These are phyloP conservation scores for Leishmania mexicana DNA, from an alignment of 208 protist genomes.

Conservation along the genomic window DNA sequence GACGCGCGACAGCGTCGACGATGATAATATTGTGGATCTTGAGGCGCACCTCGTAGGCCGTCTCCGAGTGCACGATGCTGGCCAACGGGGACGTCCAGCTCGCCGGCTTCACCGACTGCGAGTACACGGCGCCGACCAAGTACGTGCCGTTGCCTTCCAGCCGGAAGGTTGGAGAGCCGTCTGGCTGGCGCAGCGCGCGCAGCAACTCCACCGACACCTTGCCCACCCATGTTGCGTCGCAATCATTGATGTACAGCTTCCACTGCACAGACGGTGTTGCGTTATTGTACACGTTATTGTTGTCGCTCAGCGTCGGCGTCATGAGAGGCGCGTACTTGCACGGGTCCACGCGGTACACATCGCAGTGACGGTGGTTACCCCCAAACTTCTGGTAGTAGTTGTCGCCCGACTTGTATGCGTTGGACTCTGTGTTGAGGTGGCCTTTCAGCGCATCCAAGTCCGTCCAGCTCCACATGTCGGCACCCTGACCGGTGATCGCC, in stretches of 20 bases:
- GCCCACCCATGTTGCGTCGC: constrained; percentile 87
- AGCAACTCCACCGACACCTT: constrained; percentile 67
- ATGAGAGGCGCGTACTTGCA: constrained; percentile 87
- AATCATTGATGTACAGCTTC: constrained; percentile 84
- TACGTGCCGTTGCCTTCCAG: constrained; percentile 40
- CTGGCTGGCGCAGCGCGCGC: constrained; percentile 62
- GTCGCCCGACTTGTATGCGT: constrained; percentile 66
- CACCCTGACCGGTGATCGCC: constrained; percentile 47
- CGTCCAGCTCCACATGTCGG: constrained; percentile 69
- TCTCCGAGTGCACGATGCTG: constrained; percentile 49
- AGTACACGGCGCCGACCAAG: constrained; percentile 78
- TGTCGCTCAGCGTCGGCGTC: constrained; percentile 51
- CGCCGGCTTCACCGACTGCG: constrained; percentile 75
- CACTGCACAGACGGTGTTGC: constrained; percentile 51
- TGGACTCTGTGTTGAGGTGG: constrained; percentile 56
- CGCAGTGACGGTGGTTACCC: constrained; percentile 82
- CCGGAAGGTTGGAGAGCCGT: constrained; percentile 65
- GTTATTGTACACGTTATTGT: constrained; percentile 22
- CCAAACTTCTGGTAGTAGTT: constrained; percentile 93
- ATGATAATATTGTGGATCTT: constrained; percentile 63
- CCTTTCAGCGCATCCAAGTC: constrained; percentile 28
- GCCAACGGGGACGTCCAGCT: constrained; percentile 47
- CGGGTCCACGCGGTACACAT: constrained; percentile 72
- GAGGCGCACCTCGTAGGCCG: constrained; percentile 49
- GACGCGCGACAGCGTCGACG: constrained; percentile 37